Evolutionary conservation across 306 rosid species (phyloP), one percentile per base, ranked within the genome.

Genomic region (Luffa acutangula): DNA sequence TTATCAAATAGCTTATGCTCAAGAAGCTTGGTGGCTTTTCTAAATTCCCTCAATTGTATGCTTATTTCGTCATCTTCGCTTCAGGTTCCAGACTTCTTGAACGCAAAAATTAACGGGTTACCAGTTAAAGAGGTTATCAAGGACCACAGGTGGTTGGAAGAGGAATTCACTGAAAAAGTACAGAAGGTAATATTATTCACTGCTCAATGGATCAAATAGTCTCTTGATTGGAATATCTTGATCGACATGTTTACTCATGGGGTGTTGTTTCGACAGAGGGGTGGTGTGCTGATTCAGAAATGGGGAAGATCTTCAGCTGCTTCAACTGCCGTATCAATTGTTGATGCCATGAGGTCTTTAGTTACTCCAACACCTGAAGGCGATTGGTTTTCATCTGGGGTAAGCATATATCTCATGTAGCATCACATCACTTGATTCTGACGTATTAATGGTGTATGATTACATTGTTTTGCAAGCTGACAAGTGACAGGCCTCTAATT

Each of bases 221-320:
- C 11, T 20, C 54, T 71, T 45, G 33, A 46, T 20, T 69, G 53
- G 70, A 18, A 54, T 60, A 51, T 59, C 25, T 37, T 25, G 57
- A 34, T 12, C 42, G 9, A 4, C 37, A 25, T 10, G 56, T 46
- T 71, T 71, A 42, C 39, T 77, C 6, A 12, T 2, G 45, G 37
- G 46, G 10, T 3, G 13, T 83, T 46, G 14, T 84, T 60, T 72
- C 60, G 69, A 80, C 86, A 95, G 99, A 93, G 99, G 87, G 99
- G 99, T 67, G 97, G 99, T 9, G 88, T 57, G 79, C 94, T 95
- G 67, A 95, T 93, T 72, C 13, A 93, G 76, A 95, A 95, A 83
- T 95, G 99, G 99, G 99, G 99, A 80, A 89, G 99, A 90, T 95
- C 99, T 6, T 95, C 99, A 49, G 99, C 99, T 81, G 99, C 99